These are phyloP conservation scores for Periconia sp. DNA, from an alignment of 2,329 filamentous ascomycete species.

Conservation along the genomic window DNA sequence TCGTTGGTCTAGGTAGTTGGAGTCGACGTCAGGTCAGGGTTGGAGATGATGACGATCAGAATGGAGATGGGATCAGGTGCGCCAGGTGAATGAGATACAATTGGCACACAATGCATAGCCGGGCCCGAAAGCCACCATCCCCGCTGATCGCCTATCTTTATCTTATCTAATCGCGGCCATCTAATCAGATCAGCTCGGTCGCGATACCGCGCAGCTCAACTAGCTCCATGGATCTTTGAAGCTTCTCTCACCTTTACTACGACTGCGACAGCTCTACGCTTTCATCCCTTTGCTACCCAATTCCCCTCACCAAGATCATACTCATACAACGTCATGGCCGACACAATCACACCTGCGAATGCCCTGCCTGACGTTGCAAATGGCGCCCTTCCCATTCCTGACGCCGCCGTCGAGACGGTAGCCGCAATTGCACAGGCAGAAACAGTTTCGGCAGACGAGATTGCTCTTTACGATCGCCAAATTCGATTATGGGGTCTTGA, in stretches of 20 bases:
- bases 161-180: too few species aligned
- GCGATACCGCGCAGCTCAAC: background rate
- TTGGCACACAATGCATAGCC: too few species aligned
- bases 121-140: background rate
- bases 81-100: too few species aligned
- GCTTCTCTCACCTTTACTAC: conserved; percentile 4
- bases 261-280: background rate
- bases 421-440: conserved; percentile 43
- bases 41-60: too few species aligned
- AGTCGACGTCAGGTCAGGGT: too few species aligned
- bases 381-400: conserved; percentile 30
- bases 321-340: conserved; percentile 20
- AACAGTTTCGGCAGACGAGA: conserved; percentile 71
- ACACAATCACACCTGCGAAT: conserved; percentile 5
- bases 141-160: too few species aligned
- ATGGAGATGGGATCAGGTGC: too few species aligned
- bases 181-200: background rate
- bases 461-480: conserved; percentile 94
- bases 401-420: conserved; percentile 39
- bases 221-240: too few species aligned
- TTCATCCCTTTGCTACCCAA: too few species aligned
- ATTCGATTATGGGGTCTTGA: conserved; percentile 97
- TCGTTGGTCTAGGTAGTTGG: too few species aligned
- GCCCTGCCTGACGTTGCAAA: conserved; percentile 14
- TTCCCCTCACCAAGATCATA: conserved; percentile 3